A percentile compares a stretch with the other conserved stretches of the same genome.
phyloP scores from a whole-genome alignment of 768 basidiomycete species.

The Ephemerocybe angulata region DNA sequence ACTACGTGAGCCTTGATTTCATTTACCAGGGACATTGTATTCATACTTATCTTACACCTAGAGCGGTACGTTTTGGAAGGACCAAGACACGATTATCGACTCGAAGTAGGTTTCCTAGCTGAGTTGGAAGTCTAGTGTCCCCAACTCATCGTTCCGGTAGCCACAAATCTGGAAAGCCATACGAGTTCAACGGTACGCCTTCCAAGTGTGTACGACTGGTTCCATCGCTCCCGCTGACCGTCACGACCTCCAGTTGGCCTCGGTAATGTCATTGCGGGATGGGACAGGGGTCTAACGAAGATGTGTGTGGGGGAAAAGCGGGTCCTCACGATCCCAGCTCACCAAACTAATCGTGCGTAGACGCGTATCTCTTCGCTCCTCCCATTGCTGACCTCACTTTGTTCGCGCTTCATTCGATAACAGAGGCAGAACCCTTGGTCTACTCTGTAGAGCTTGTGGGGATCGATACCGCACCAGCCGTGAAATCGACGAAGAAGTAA shows the following conservation, averaged over 20 bases:
- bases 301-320: background rate
- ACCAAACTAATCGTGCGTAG: background rate
- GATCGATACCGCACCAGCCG: background rate
- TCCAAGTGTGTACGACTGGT: background rate
- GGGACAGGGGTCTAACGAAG: background rate
- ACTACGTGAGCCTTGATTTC: background rate
- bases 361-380: background rate
- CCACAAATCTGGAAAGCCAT: constrained; percentile 1
- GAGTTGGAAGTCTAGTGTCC: background rate
- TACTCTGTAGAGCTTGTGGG: background rate
- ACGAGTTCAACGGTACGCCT: background rate
- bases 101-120: background rate
- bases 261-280: background rate
- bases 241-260: background rate
- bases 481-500: background rate
- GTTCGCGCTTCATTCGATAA: background rate
- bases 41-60: background rate
- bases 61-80: constrained; percentile 1
- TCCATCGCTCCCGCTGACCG: background rate
- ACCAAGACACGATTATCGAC: constrained; percentile 1
- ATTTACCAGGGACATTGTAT: background rate
- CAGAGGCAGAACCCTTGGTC: background rate
- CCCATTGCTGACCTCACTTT: background rate
- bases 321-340: background rate
- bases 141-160: background rate